phyloP scores from a whole-genome alignment of 2,329 filamentous ascomycete genomes.

The Clonostachys chloroleuca region DNA sequence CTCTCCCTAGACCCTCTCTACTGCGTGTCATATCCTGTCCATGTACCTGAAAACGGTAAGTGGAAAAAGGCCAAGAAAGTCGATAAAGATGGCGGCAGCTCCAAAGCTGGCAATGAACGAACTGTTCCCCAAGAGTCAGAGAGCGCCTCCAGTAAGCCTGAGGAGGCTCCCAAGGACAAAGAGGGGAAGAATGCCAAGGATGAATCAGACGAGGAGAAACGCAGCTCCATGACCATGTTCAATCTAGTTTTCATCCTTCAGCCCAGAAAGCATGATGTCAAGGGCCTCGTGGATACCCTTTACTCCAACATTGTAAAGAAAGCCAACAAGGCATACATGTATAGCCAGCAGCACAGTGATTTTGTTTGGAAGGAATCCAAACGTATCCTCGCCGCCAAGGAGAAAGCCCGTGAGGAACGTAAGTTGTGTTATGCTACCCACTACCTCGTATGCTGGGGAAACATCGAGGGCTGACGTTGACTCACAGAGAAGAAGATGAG shows the following conservation, averaged over 20 bases:
- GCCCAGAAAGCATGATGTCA: slow-evolving; percentile 72
- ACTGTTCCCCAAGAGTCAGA: slow-evolving; percentile 4
- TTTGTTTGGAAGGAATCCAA: slow-evolving; percentile 93
- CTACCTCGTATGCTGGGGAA: background rate
- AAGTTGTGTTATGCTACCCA: slow-evolving; percentile 14
- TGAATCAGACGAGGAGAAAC: slow-evolving; percentile 52
- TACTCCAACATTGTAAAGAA: slow-evolving; percentile 90
- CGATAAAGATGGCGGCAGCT: slow-evolving; percentile 17
- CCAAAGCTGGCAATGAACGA: slow-evolving; percentile 17
- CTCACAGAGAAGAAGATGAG: slow-evolving; percentile 53
- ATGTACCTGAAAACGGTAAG: slow-evolving; percentile 71
- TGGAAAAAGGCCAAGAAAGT: slow-evolving; percentile 67
- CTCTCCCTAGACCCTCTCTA: slow-evolving; percentile 75
- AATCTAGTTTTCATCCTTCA: slow-evolving; percentile 91
- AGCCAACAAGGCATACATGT: slow-evolving; percentile 87
- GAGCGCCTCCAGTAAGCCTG: slow-evolving; percentile 5
- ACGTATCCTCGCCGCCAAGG: slow-evolving; percentile 73
- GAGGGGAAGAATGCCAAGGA: slow-evolving; percentile 35
- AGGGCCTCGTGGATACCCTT: slow-evolving; percentile 68
- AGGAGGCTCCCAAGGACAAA: slow-evolving; percentile 16
- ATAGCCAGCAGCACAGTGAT: slow-evolving; percentile 82
- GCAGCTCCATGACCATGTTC: slow-evolving; percentile 88
- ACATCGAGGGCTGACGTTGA: slow-evolving; percentile 3
- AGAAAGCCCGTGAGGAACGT: slow-evolving; percentile 72
- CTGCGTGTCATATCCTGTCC: slow-evolving; percentile 80